Evolutionary conservation across 345 rosid genomes (phyloP).

Genomic region (Anacardium occidentale): DNA sequence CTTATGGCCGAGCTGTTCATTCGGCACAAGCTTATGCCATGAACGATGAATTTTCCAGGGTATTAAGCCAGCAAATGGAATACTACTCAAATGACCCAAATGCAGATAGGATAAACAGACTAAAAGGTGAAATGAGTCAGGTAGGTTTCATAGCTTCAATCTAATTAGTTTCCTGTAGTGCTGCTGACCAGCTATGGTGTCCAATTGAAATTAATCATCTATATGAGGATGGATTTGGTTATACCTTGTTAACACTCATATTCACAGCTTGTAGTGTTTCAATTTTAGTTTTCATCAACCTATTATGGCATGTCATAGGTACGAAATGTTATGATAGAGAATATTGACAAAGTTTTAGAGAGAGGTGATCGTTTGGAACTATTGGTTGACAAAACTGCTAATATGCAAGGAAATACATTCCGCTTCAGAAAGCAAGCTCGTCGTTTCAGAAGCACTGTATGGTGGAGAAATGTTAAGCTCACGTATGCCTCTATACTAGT

Average conservation of each 20-base stretch:
- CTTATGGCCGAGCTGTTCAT: slow-evolving; percentile 64
- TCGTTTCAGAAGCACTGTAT: slow-evolving; percentile 68
- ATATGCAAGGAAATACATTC: slow-evolving; percentile 94
- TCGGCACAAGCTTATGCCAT: slow-evolving; percentile 87
- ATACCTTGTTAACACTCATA: background rate
- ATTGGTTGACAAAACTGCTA: slow-evolving; percentile 91
- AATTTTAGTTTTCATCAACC: slow-evolving; percentile 4
- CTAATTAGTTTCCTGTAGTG: slow-evolving; percentile 7
- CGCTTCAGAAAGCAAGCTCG: slow-evolving; percentile 96
- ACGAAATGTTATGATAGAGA: slow-evolving; percentile 91
- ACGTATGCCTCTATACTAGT: slow-evolving; percentile 45
- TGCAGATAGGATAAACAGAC: slow-evolving; percentile 86
- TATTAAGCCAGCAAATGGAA: slow-evolving; percentile 92
- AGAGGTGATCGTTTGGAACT: slow-evolving; percentile 93
- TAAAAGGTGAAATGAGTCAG: slow-evolving; percentile 95
- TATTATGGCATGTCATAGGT: slow-evolving; percentile 42
- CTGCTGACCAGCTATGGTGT: background rate
- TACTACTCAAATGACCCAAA: slow-evolving; percentile 79
- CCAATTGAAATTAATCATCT: background rate
- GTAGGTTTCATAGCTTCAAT: slow-evolving; percentile 30
- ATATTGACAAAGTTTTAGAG: slow-evolving; percentile 85
- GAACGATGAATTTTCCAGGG: slow-evolving; percentile 97
- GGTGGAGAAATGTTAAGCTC: slow-evolving; percentile 97
- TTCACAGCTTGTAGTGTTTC: background rate
- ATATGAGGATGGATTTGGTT: background rate